These are phyloP conservation scores for Mrakia frigida DNA, from an alignment of 768 basidiomycete species.

Conservation along the genomic window DNA sequence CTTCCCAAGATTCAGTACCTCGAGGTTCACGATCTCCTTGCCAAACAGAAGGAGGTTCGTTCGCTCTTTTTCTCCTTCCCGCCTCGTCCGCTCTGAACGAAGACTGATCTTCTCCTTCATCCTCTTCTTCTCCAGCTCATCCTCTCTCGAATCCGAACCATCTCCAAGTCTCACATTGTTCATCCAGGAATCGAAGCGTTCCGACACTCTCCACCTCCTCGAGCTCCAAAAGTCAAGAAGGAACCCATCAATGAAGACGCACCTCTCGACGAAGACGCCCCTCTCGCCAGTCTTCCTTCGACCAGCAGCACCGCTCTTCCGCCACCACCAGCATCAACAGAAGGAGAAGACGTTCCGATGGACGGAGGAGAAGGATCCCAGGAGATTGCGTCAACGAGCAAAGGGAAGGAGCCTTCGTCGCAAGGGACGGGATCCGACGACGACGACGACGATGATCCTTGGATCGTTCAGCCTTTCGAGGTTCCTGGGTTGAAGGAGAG, in stretches of 20 bases:
- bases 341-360: neutral
- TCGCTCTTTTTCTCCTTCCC: neutral
- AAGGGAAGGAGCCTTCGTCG: neutral
- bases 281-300: neutral
- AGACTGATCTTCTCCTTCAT: neutral
- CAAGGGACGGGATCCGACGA: conserved; percentile 16
- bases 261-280: neutral
- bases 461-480: conserved; percentile 56
- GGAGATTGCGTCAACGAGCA: neutral
- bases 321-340: neutral
- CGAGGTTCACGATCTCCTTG: conserved; percentile 66
- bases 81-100: neutral
- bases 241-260: neutral
- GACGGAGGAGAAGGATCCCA: neutral
- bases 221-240: neutral
- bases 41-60: conserved; percentile 67
- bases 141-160: conserved; percentile 76
- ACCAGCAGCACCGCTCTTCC: neutral
- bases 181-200: conserved; percentile 75
- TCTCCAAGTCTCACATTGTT: conserved; percentile 78
- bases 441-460: conserved; percentile 38
- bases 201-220: conserved; percentile 20
- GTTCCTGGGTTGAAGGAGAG: conserved; percentile 89
- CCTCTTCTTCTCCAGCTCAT: conserved; percentile 53
- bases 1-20: conserved; percentile 87